These are phyloP conservation scores for Mycena chlorophos DNA, from an alignment of 768 basidiomycete genomes.

Conservation along the genomic window DNA sequence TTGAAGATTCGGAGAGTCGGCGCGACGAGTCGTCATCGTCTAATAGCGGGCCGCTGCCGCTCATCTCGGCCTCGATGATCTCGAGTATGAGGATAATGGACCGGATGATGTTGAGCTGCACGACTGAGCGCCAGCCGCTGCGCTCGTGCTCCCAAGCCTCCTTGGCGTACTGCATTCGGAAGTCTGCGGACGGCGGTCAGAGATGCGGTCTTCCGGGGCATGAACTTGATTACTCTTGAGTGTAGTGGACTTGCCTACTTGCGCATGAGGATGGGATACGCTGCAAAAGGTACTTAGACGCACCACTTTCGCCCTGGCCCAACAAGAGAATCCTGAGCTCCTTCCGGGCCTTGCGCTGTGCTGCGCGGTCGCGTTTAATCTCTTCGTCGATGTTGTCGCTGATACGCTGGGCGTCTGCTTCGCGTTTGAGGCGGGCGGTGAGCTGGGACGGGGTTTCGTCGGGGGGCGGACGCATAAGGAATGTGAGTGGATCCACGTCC, in stretches of 20 bases:
- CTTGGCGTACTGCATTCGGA: constrained; percentile 67
- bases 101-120: constrained; percentile 78
- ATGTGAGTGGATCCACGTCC: constrained; percentile 42
- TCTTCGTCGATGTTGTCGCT: constrained; percentile 63
- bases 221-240: constrained; percentile 53
- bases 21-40: constrained; percentile 37
- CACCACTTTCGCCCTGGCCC: constrained; percentile 70
- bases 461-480: constrained; percentile 48
- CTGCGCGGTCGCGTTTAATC: constrained; percentile 48
- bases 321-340: constrained; percentile 59
- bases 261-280: constrained; percentile 6
- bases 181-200: constrained; percentile 45
- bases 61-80: constrained; percentile 56
- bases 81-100: constrained; percentile 67
- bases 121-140: constrained; percentile 71
- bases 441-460: constrained; percentile 55
- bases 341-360: constrained; percentile 45
- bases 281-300: constrained; percentile 26
- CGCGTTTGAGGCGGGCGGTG: constrained; percentile 45
- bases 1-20: constrained; percentile 20
- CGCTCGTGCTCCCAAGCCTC: constrained; percentile 69
- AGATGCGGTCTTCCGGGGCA: not conserved
- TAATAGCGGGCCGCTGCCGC: constrained; percentile 32
- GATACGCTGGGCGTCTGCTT: constrained; percentile 47
- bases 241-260: constrained; percentile 66